Evolutionary conservation across 208 protist genomes (phyloP).

Genomic region (Zelonia costaricensis): DNA sequence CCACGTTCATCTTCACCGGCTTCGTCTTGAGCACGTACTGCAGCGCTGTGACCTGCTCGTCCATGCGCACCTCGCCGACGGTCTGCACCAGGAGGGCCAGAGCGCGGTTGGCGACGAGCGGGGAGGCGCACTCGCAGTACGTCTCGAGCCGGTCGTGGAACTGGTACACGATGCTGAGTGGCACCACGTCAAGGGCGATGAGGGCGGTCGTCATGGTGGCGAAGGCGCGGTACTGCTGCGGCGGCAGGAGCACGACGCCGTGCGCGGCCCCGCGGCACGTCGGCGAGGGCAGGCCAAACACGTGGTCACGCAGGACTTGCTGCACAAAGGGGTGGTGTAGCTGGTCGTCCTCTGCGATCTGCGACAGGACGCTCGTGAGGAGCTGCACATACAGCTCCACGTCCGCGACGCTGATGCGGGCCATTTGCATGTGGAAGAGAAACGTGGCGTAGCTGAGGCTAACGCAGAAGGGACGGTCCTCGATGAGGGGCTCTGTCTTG

Average conservation of each 20-base stretch:
- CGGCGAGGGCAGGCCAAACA: slow-evolving; percentile 87
- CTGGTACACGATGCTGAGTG: slow-evolving; percentile 77
- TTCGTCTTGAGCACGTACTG: slow-evolving; percentile 81
- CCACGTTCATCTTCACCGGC: slow-evolving; percentile 79
- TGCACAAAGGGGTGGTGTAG: slow-evolving; percentile 83
- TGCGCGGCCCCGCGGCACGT: slow-evolving; percentile 73
- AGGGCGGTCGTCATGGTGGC: slow-evolving; percentile 63
- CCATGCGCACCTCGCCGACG: slow-evolving; percentile 58
- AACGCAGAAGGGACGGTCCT: slow-evolving; percentile 86
- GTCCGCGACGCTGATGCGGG: slow-evolving; percentile 76
- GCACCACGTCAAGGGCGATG: slow-evolving; percentile 56
- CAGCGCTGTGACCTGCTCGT: slow-evolving; percentile 80
- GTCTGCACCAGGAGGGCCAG: slow-evolving; percentile 81
- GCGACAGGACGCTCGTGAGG: slow-evolving; percentile 59
- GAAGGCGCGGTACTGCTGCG: slow-evolving; percentile 86
- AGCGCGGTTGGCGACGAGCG: slow-evolving; percentile 82
- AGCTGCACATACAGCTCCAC: slow-evolving; percentile 88
- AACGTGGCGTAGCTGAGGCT: slow-evolving; percentile 88
- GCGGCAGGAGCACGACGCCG: slow-evolving; percentile 78
- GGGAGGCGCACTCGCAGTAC: slow-evolving; percentile 67
- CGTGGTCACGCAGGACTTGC: slow-evolving; percentile 78
- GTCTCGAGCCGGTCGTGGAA: slow-evolving; percentile 81
- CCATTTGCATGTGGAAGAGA: slow-evolving; percentile 92
- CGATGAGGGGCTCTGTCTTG: slow-evolving; percentile 63
- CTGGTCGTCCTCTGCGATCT: slow-evolving; percentile 62